These are phyloP conservation scores for Talaromyces sp. DNA, from an alignment of 2,329 filamentous ascomycete species.

Conservation along the genomic window DNA sequence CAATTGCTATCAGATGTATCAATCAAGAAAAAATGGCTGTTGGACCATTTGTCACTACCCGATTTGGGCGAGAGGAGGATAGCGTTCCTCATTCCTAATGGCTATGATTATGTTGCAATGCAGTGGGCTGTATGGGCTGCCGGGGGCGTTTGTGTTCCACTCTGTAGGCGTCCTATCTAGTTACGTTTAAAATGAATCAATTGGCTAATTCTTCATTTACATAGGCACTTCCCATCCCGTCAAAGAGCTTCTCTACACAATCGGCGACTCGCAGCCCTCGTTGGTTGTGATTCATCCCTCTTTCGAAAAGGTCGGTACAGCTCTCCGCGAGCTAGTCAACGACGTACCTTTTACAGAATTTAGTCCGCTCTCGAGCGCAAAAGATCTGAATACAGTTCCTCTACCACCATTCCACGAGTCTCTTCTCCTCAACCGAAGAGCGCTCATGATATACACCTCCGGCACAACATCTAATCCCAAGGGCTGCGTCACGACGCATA, in stretches of 20 bases:
- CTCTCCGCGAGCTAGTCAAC: constrained; percentile 30
- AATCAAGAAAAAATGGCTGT: constrained; percentile 34
- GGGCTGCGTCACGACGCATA: constrained; percentile 44
- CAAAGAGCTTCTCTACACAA: constrained; percentile 42
- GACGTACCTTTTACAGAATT: constrained; percentile 33
- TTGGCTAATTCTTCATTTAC: neutral
- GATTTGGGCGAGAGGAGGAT: constrained; percentile 40
- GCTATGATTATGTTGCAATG: constrained; percentile 42
- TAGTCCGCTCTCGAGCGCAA: constrained; percentile 23
- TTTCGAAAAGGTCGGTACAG: constrained; percentile 34
- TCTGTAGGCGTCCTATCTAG: constrained; percentile 32
- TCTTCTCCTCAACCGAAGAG: constrained; percentile 31
- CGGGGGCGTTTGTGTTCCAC: constrained; percentile 43
- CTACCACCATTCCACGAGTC: constrained; percentile 33
- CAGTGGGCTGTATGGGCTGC: constrained; percentile 46
- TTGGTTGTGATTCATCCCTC: constrained; percentile 41
- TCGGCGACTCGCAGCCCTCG: constrained; percentile 42
- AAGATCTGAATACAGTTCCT: constrained; percentile 19
- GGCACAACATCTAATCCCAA: constrained; percentile 43
- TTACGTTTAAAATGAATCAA: neutral
- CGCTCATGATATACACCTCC: constrained; percentile 44
- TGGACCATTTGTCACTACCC: constrained; percentile 28
- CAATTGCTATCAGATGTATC: constrained; percentile 41
- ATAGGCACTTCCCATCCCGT: constrained; percentile 42
- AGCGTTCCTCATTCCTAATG: constrained; percentile 39